phyloP scores from a whole-genome alignment of 306 rosid genomes.

The Pyrus bretschneideri region DNA sequence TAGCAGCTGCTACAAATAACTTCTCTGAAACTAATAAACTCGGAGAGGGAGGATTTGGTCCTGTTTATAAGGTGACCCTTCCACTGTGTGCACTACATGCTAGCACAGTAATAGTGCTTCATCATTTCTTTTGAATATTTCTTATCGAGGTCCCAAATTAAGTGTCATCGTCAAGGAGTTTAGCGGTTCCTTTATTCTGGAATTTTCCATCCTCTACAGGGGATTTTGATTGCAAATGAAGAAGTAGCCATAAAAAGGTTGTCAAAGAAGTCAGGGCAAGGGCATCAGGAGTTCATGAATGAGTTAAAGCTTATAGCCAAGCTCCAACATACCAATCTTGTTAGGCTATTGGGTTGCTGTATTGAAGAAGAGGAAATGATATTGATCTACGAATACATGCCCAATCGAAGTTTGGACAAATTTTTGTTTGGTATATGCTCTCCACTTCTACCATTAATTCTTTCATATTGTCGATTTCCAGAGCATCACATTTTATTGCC shows the following conservation, averaged over 20 bases:
- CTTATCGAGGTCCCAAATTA: background rate
- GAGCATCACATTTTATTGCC: background rate
- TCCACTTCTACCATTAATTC: background rate
- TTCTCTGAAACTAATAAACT: conserved; percentile 44
- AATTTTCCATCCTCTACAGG: conserved; percentile 6
- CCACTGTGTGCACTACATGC: background rate
- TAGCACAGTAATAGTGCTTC: background rate
- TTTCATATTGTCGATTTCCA: background rate
- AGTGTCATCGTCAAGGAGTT: background rate
- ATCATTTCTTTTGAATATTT: no score
- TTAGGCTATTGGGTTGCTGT: conserved; percentile 39
- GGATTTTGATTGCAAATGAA: conserved; percentile 20
- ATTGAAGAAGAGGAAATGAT: conserved; percentile 31
- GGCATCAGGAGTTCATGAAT: conserved; percentile 43
- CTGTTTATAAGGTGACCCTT: conserved; percentile 41
- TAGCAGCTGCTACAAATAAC: conserved; percentile 31
- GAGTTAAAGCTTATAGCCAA: conserved; percentile 42
- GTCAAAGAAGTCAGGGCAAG: conserved; percentile 38
- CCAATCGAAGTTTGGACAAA: conserved; percentile 41
- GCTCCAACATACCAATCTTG: conserved; percentile 46
- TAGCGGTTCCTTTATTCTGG: background rate
- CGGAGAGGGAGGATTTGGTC: conserved; percentile 60
- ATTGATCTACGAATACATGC: conserved; percentile 39
- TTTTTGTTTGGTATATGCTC: conserved; percentile 34
- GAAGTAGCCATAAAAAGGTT: conserved; percentile 45